Percentiles rank a stretch among this genome's conserved stretches.
Conservation (phyloP, 805 yeast species). For the Kodamaea leandrae region DNA sequence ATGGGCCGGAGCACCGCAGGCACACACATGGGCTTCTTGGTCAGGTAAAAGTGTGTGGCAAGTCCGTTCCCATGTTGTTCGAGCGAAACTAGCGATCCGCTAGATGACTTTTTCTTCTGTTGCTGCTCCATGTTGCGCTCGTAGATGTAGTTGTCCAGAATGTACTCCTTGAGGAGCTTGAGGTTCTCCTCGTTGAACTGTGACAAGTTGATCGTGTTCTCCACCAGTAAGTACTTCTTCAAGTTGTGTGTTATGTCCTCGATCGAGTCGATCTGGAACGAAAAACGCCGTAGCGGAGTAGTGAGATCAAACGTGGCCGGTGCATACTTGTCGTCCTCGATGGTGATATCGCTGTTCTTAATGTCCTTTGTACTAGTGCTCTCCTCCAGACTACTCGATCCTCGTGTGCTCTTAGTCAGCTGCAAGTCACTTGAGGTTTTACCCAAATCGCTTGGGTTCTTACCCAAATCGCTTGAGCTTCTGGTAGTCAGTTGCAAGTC, state of each 20-base stretch:
- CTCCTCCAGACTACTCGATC: background rate
- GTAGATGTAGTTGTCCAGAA: slow-evolving; percentile 16
- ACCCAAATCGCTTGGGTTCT: background rate
- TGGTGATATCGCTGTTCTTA: background rate
- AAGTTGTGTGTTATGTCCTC: slow-evolving; percentile 9
- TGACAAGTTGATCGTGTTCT: slow-evolving; percentile 4
- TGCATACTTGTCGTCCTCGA: slow-evolving; percentile 21
- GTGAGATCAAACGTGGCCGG: slow-evolving; percentile 50
- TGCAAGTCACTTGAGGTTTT: background rate
- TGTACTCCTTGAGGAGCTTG: slow-evolving; percentile 14
- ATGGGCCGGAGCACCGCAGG: slow-evolving; percentile 54
- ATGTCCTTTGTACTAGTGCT: background rate
- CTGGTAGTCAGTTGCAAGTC: background rate
- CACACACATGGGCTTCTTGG: slow-evolving; percentile 45
- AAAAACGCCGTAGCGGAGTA: slow-evolving; percentile 36
- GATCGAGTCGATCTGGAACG: slow-evolving; percentile 17
- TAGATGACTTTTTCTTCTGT: background rate
- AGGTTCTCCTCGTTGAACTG: slow-evolving; percentile 11
- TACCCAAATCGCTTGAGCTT: background rate
- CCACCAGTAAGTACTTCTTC: slow-evolving; percentile 9
- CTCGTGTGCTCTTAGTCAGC: background rate
- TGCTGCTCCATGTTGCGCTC: slow-evolving; percentile 15
- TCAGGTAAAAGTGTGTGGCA: slow-evolving; percentile 44
- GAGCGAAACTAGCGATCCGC: background rate
- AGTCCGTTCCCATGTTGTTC: background rate